These are phyloP conservation scores for Aquanectria penicillioides DNA, from an alignment of 2,329 filamentous ascomycete species.

Conservation along the genomic window DNA sequence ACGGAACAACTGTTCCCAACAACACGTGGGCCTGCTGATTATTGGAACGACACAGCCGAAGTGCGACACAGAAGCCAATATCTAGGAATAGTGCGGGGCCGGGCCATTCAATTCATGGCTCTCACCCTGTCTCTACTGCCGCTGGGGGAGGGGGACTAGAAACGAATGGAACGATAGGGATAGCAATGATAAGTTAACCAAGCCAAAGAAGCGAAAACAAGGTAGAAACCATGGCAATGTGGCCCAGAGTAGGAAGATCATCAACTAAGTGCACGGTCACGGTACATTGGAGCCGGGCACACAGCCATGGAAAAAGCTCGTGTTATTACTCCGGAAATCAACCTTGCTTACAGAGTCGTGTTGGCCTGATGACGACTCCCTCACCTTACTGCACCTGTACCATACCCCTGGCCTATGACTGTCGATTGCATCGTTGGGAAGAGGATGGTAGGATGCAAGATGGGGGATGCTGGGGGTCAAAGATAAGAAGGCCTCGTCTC, in stretches of 20 bases:
- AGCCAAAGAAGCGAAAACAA: neutral
- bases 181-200: no score
- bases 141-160: no score
- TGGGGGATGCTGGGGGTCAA: neutral
- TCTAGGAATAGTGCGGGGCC: no score
- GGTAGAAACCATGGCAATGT: neutral
- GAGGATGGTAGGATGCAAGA: neutral
- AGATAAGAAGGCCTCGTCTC: no score
- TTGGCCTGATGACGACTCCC: slow-evolving; percentile 19
- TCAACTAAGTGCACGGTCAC: neutral
- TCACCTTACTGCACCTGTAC: neutral
- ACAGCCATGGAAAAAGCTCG: slow-evolving; percentile 11
- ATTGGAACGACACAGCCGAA: no score
- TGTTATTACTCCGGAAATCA: slow-evolving; percentile 6
- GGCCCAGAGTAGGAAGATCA: neutral
- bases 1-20: neutral
- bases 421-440: neutral
- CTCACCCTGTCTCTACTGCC: no score
- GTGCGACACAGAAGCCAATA: no score
- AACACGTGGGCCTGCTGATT: no score
- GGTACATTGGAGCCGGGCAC: neutral
- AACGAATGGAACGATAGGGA: no score
- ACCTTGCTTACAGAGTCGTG: slow-evolving; percentile 1
- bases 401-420: neutral
- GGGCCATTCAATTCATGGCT: no score